Conservation (phyloP, 1,139 yeast genomes). For the Kurtzmaniella quercitrusa region DNA sequence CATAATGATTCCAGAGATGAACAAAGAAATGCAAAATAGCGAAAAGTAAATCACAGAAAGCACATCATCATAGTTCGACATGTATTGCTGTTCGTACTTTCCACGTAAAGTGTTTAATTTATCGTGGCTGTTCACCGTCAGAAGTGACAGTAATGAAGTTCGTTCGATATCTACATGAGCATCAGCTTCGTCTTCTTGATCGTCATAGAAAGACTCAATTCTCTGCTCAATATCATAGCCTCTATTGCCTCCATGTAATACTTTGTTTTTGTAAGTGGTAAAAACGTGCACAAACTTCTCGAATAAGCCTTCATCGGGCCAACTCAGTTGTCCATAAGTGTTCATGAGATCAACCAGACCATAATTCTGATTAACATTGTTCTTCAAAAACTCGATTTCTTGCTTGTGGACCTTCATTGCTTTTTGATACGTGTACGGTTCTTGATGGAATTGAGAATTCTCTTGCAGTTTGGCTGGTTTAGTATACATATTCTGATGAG, state of each 20-base stretch:
- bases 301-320: slow-evolving; percentile 3
- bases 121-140: background rate
- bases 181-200: slow-evolving; percentile 1
- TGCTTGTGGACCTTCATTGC: background rate
- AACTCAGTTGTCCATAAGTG: slow-evolving; percentile 4
- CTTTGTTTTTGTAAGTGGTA: background rate
- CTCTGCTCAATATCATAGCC: slow-evolving; percentile 2
- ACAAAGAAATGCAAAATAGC: slow-evolving; percentile 30
- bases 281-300: slow-evolving; percentile 4
- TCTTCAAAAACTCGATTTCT: slow-evolving; percentile 1
- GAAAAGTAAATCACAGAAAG: slow-evolving; percentile 36
- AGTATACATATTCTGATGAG: background rate
- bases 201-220: background rate
- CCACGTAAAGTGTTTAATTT: background rate
- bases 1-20: slow-evolving; percentile 39
- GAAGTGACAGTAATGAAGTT: slow-evolving; percentile 3
- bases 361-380: background rate
- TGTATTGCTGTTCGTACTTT: slow-evolving; percentile 5
- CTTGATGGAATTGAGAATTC: background rate
- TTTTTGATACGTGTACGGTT: background rate
- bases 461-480: background rate
- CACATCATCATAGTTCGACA: slow-evolving; percentile 28
- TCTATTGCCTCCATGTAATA: background rate
- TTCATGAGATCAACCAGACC: slow-evolving; percentile 1
- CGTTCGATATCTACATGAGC: slow-evolving; percentile 2